Evolutionary conservation across 2,329 filamentous ascomycete species (phyloP).

Genomic region (Arthrobotrys pseudoclavata): DNA sequence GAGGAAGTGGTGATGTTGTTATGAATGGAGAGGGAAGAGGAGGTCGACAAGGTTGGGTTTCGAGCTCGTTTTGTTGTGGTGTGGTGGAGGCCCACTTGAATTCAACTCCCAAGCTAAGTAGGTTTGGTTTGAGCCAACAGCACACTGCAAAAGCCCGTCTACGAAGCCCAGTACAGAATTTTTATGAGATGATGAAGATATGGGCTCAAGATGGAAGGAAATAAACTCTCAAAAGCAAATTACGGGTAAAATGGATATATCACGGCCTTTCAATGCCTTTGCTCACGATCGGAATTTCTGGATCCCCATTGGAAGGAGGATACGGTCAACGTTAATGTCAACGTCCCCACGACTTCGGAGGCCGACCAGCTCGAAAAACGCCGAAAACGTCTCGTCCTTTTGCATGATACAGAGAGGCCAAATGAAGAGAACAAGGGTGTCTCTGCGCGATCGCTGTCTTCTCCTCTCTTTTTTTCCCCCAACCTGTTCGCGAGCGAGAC

Average conservation of each 20-base stretch:
- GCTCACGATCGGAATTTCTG: conserved; percentile 8
- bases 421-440: conserved; percentile 17
- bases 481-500: conserved; percentile 54
- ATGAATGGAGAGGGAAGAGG: conserved; percentile 61
- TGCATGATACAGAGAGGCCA: conserved; percentile 4
- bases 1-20: conserved; percentile 63
- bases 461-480: conserved; percentile 30
- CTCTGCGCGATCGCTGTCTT: conserved; percentile 26
- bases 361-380: conserved; percentile 33
- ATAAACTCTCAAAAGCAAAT: neutral
- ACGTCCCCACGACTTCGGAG: conserved; percentile 35
- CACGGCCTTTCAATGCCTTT: conserved; percentile 11
- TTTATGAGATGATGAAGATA: neutral
- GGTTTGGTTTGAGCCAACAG: conserved; percentile 17
- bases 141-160: conserved; percentile 25
- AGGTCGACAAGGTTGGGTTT: conserved; percentile 59
- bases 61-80: conserved; percentile 54
- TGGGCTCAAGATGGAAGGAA: neutral
- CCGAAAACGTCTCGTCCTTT: conserved; percentile 29
- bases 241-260: conserved; percentile 23
- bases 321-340: neutral
- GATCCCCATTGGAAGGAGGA: neutral
- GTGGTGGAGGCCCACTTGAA: conserved; percentile 33
- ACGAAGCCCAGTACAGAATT: conserved; percentile 4
- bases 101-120: conserved; percentile 20